Conservation (phyloP, 768 basidiomycete species). For the Atractiella rhizophila region DNA sequence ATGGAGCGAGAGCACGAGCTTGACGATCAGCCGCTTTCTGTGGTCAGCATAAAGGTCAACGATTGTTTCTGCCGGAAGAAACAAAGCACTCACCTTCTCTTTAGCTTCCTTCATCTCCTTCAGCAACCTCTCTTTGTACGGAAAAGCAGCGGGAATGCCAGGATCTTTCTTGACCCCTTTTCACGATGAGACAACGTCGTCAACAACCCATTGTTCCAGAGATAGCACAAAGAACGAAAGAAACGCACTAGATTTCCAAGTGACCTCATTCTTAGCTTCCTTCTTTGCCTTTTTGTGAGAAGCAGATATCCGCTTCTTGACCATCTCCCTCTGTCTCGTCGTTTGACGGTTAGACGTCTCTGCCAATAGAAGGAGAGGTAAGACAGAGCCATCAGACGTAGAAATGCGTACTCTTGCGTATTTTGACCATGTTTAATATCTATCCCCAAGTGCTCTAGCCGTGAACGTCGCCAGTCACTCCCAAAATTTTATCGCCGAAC, state of each 20-base stretch:
- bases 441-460: too few species aligned
- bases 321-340: conserved; percentile 10
- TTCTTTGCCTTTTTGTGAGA: conserved; percentile 22
- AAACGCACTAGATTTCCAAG: conserved; percentile 25
- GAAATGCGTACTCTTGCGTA: conserved; percentile 11
- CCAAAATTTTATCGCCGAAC: too few species aligned
- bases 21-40: conserved; percentile 10
- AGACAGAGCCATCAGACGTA: background rate
- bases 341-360: background rate
- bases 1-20: conserved; percentile 6
- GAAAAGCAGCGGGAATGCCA: conserved; percentile 26
- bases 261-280: conserved; percentile 23
- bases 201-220: background rate
- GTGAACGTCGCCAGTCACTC: too few species aligned
- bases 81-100: conserved; percentile 8
- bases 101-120: conserved; percentile 25
- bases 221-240: background rate
- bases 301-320: conserved; percentile 19
- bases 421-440: conserved; percentile 11
- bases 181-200: background rate
- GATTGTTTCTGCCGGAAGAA: background rate
- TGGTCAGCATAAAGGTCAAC: background rate
- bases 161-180: conserved; percentile 25
- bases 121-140: conserved; percentile 26
- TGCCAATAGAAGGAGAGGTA: background rate